A percentile compares a stretch with the other conserved stretches of the same genome.
Evolutionary conservation across 306 rosid species (phyloP).

Genomic region (Betula pendula): DNA sequence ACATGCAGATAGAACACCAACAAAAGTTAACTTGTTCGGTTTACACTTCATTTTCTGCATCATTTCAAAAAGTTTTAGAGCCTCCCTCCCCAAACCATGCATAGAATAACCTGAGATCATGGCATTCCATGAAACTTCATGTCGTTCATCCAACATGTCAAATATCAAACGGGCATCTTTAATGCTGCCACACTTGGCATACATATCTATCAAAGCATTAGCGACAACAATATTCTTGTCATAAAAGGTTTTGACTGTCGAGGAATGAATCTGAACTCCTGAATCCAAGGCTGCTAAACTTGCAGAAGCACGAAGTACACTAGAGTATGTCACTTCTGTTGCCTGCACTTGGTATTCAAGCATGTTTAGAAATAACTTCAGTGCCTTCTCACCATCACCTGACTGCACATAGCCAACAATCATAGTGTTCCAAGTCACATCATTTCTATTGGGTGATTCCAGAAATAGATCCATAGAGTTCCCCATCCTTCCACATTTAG

Average conservation of each 20-base stretch:
- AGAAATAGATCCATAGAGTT: constrained; percentile 40
- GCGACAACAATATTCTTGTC: constrained; percentile 42
- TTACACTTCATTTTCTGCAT: constrained; percentile 42
- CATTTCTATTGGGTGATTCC: constrained; percentile 34
- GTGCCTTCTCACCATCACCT: constrained; percentile 48
- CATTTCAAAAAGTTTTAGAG: constrained; percentile 38
- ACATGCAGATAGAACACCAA: constrained; percentile 53
- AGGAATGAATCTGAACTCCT: constrained; percentile 54
- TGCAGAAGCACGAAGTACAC: constrained; percentile 52
- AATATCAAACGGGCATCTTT: constrained; percentile 44
- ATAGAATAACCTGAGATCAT: constrained; percentile 50
- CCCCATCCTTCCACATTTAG: constrained; percentile 46
- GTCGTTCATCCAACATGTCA: constrained; percentile 35
- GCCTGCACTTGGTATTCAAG: constrained; percentile 34
- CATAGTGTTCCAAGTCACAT: constrained; percentile 54
- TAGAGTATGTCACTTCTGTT: constrained; percentile 53
- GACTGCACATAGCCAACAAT: constrained; percentile 48
- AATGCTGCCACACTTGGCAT: constrained; percentile 53
- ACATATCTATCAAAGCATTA: constrained; percentile 55
- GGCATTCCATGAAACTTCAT: constrained; percentile 53
- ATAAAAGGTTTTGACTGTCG: constrained; percentile 43
- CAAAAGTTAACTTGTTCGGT: constrained; percentile 47
- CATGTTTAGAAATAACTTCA: constrained; percentile 40
- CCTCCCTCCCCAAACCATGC: constrained; percentile 47
- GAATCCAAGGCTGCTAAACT: constrained; percentile 41